Evolutionary conservation across 2,329 filamentous ascomycete genomes (phyloP), one percentile per base, ranked within the genome.

Genomic region (Taxawa tesnikishii): DNA sequence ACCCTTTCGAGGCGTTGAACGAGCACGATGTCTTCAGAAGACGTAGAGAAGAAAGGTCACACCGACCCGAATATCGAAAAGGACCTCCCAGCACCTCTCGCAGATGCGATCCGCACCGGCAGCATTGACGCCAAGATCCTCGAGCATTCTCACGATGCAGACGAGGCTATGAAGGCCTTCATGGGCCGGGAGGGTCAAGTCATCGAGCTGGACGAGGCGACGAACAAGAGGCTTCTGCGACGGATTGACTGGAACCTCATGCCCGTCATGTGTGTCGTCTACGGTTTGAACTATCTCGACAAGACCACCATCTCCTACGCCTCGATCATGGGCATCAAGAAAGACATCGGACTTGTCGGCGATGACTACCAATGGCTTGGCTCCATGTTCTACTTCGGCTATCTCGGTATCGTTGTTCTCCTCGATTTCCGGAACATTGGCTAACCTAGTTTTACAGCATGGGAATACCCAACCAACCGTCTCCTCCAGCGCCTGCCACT

Each of bases 391-490:
- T 70, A 68, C 45, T 62, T 69, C 42, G 65, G 65, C 0, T 69
- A 69, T 33, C 19, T 23, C 19, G 19, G 19, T 23, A n/a, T n/a
- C n/a, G n/a, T n/a, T n/a, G n/a, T n/a, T n/a, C n/a, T n/a, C n/a
- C n/a, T n/a, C n/a, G n/a, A n/a, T n/a, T n/a, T n/a, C n/a, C n/a
- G n/a, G n/a, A n/a, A n/a, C 3, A 8, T 23, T n/a, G 3, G 19
- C 19, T 23, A n/a, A 23, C 19, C 8, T 8, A 8, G 2, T 8
- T 23, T 23, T 2, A 3, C 19, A 23, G 68, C 64, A 3, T 78
- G 67, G 67, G 75, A 80, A 48, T 79, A 75, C 49, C 75, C 75
- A 1, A 79, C 75, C 1, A 76, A 68, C 45, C 65, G 70, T 9
- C 61, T 81, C 16, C 60, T 81, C 9, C 76, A 80, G 50, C 59